These are phyloP conservation scores for Heritiera fomes DNA, from an alignment of 345 rosid species.

Conservation along the genomic window DNA sequence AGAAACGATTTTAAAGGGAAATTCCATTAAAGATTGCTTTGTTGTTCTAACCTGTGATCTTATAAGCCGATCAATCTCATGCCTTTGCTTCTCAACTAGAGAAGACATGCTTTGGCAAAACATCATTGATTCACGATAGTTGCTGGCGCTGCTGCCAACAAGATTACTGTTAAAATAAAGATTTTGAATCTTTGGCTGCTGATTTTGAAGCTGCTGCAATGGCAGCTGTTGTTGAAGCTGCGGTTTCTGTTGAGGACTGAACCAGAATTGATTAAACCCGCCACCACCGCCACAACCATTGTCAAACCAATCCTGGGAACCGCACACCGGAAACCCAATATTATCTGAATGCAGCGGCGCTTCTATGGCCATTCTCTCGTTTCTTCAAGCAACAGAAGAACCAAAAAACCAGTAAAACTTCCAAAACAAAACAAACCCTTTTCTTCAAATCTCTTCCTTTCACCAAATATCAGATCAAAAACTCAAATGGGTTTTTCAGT, in stretches of 20 bases:
- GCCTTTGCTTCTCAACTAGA: slow-evolving; percentile 51
- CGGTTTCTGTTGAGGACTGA: slow-evolving; percentile 29
- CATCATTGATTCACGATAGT: slow-evolving; percentile 1
- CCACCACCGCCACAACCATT: slow-evolving; percentile 25
- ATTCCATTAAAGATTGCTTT: not conserved
- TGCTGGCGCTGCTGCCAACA: not conserved
- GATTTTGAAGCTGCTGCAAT: slow-evolving; percentile 35
- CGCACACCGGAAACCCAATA: slow-evolving; percentile 41
- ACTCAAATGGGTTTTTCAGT: not conserved
- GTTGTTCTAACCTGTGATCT: slow-evolving; percentile 58
- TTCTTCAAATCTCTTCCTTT: not conserved
- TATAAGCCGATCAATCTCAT: slow-evolving; percentile 59
- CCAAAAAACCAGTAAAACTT: not conserved
- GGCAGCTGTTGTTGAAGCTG: slow-evolving; percentile 26
- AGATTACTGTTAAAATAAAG: slow-evolving; percentile 26
- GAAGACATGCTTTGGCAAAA: slow-evolving; percentile 27
- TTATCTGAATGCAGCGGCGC: slow-evolving; percentile 56
- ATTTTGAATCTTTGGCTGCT: slow-evolving; percentile 31
- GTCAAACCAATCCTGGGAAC: slow-evolving; percentile 45
- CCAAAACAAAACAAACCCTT: slow-evolving; percentile 18
- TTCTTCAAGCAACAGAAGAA: not conserved
- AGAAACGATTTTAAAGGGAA: not conserved
- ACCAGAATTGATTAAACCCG: slow-evolving; percentile 31
- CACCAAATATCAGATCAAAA: slow-evolving; percentile 3
- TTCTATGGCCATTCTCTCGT: slow-evolving; percentile 60